Base-by-base conservation (phyloP, 805 yeast species). In the Ogataea pignaliae region DNA sequence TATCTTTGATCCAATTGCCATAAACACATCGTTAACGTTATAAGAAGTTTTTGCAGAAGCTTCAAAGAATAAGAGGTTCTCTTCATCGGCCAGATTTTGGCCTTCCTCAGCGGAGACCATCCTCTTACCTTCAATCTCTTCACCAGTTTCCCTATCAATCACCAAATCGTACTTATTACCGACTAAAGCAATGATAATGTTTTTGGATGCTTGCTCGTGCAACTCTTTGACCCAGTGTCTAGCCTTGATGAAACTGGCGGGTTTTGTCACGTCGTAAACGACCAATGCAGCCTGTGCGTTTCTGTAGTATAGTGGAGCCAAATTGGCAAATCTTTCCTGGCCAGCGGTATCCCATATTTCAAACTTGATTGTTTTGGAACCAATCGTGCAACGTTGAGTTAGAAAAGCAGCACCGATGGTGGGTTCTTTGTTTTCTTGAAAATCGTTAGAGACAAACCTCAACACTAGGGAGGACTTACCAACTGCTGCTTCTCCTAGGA, bases 281-380 rank as follows among this genome's bases (percentile, higher is more conserved):
- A 93, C 96, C 49, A 91, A 71, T 0, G 98, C 98, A 26, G 96
- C 95, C 63, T 90, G 97, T 13, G 99, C 97, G 60, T 93, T 91
- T 63, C 99, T 78, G 70, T 91, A 91, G 68, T 91, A 91, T 93
- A 91, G 85, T 28, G 98, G 98, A 1, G 98, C 97, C 58, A 91
- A 75, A 21, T 91, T 83, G 13, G 97, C 97, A 71, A 91, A 91
- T 51, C 99, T 71, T 65, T 91, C 99, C 71, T 91, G 98, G 16
- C 99, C 99, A 2, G 98, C 98, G 12, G 98, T 90, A 63, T 90
- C 98, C 95, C 96, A 87, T 47, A 87, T 88, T 61, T 87, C 96
- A 63, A 88, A 89, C 65, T 93, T 91, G 60, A 91, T 87, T 9
- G 93, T 86, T 58, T 84, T 78, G 48, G 83, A 85, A 40, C 93